Evolutionary conservation across 2,329 filamentous ascomycete species (phyloP), one percentile per base, ranked within the genome.

Genomic region (Botrytis tulipae): DNA sequence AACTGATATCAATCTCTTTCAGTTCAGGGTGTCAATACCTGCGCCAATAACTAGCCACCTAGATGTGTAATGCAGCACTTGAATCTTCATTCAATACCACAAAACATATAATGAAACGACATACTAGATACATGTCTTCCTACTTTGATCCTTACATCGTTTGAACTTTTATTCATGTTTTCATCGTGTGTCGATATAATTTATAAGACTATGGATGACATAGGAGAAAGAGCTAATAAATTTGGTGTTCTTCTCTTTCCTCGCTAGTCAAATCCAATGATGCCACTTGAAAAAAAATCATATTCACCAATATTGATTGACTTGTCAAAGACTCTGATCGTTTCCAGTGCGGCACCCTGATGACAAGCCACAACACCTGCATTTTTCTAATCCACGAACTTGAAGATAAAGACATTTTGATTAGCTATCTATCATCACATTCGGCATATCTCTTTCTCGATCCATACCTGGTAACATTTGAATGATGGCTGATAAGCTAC

Each of bases 401-500:
- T 35, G 32, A 51, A 65, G 25, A 54, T 10, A 68, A 46, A 46
- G 44, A 46, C 3, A 22, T 9, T 4, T 57, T 42, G 4, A 42
- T 22, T 25, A 18, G 14, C 51, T 57, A 29, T 14, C 14, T 32
- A 32, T 10, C 25, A 42, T 57, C 25, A 42, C 37, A 18, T 40
- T 18, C 8, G 48, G 40, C 35, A 68, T 12, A 57, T 42, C 29
- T 42, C 48, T 32, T 18, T 42, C 16, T 42, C 54, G 16, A 37
- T n/a, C n/a, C 37, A n/a, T 60, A 57, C n/a, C n/a, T 57, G n/a
- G 51, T 57, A 42, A 32, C 62, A 37, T 72, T 68, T 32, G 18
- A 68, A 32, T 25, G 37, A 80, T 80, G 78, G 76, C 76, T 37
- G 77, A 78, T 65, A 74, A 78, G 51, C 32, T 70, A 57, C 75